Base-by-base conservation (phyloP, 1,139 yeast genomes). In the Pichia sp. region DNA sequence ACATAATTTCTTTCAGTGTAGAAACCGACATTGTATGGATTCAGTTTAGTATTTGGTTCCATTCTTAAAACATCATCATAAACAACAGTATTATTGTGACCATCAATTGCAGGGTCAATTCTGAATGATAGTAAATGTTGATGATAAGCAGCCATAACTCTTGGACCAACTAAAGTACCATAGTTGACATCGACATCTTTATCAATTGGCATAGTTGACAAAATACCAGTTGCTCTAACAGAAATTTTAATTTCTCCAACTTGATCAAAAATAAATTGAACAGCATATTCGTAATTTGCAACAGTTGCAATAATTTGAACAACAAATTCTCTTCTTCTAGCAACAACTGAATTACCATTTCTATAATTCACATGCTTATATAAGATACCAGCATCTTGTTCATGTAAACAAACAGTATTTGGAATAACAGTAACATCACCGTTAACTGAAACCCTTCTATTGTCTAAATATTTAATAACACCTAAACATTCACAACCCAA, bases 401-500 rank as follows among this genome's bases (percentile, higher is more conserved):
- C 96, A 67, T 88, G 96, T 84, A 88, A 77, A 75, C 96, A 88
- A 52, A 88, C 79, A 47, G 91, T 85, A 69, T 83, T 84, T 65
- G 88, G 84, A 58, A 84, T 73, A 54, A 80, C 71, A 56, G 71
- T 72, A 52, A 89, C 87, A 55, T 79, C 81, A 68, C 96, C 96
- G 52, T 74, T 72, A 46, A 79, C 74, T 63, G 81, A 76, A 56
- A 79, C 75, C 58, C 83, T 76, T 59, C 75, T 69, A 55, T 85
- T 84, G 65, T 87, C 91, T 65, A 87, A 70, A 73, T 88, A 88
- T 68, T 86, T 83, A 70, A 88, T 87, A 59, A 84, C 84, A 61
- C 96, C 96, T 54, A 88, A 77, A 75, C 96, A 88, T 73, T 88
- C 96, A 72, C 96, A 88, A 49, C 96, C 96, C 59, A 88, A 77